Evolutionary conservation across 2,329 filamentous ascomycete genomes (phyloP).

Genomic region (Dactylellina drechsleri): DNA sequence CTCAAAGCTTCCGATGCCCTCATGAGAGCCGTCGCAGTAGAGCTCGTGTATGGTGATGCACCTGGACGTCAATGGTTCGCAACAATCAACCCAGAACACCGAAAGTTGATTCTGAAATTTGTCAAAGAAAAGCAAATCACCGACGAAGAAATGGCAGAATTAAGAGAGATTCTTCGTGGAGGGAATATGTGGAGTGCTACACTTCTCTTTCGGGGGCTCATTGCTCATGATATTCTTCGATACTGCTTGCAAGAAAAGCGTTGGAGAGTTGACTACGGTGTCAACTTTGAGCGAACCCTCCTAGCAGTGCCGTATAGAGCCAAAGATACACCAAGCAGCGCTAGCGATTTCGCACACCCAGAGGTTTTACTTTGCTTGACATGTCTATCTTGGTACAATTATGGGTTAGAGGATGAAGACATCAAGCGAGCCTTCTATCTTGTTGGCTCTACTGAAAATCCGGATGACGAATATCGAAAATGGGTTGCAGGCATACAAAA

Average conservation of each 20-base stretch:
- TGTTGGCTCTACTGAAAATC: constrained; percentile 67
- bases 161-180: constrained; percentile 60
- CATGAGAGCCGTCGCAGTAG: constrained; percentile 60
- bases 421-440: constrained; percentile 65
- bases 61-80: constrained; percentile 60
- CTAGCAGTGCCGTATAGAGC: constrained; percentile 71
- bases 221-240: constrained; percentile 68
- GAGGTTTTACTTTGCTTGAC: constrained; percentile 70
- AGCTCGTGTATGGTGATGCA: constrained; percentile 64
- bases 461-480: constrained; percentile 65
- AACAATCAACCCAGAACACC: constrained; percentile 62
- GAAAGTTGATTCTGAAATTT: constrained; percentile 63
- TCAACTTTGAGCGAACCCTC: constrained; percentile 63
- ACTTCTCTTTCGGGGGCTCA: constrained; percentile 68
- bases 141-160: constrained; percentile 58
- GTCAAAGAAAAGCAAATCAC: constrained; percentile 62
- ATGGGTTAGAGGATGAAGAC: constrained; percentile 67
- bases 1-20: constrained; percentile 59
- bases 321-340: constrained; percentile 68
- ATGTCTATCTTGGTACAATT: constrained; percentile 68
- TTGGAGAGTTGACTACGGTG: constrained; percentile 74
- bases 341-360: constrained; percentile 72
- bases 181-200: constrained; percentile 60
- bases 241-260: constrained; percentile 70
- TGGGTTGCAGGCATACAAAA: constrained; percentile 64